phyloP scores from a whole-genome alignment of 495 filamentous ascomycete species.

The Haplographium delicatum region DNA sequence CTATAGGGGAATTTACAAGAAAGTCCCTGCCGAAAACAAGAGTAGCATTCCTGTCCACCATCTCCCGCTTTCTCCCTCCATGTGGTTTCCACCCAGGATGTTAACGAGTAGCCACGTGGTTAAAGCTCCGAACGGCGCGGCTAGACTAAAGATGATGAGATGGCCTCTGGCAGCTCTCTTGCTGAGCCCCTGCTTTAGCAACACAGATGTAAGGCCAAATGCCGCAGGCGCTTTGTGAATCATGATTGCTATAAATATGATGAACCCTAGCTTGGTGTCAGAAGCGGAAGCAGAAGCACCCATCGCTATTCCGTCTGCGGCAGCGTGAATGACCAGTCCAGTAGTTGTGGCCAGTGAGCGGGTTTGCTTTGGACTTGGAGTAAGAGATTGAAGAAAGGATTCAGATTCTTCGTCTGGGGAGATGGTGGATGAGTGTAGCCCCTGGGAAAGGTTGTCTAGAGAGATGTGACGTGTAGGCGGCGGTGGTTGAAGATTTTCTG shows the following conservation, averaged over 20 bases:
- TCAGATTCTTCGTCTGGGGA: conserved; percentile 42
- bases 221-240: conserved; percentile 95
- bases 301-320: conserved; percentile 93
- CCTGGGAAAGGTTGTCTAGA: conserved; percentile 65
- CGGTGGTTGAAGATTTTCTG: conserved; percentile 46
- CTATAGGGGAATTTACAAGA: conserved; percentile 64
- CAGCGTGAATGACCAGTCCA: conserved; percentile 92
- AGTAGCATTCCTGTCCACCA: conserved; percentile 94
- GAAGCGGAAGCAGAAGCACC: conserved; percentile 76
- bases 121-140: conserved; percentile 82
- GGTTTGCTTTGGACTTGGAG: conserved; percentile 44
- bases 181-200: conserved; percentile 81
- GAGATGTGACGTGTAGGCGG: conserved; percentile 64
- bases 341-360: conserved; percentile 70
- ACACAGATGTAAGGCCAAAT: conserved; percentile 84
- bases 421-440: conserved; percentile 32
- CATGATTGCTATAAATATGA: conserved; percentile 96
- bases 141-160: conserved; percentile 83
- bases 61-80: conserved; percentile 34
- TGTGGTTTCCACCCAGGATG: conserved; percentile 50
- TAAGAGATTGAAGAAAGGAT: conserved; percentile 44
- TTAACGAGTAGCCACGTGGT: conserved; percentile 75
- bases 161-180: conserved; percentile 83
- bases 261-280: conserved; percentile 68
- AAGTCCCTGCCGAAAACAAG: conserved; percentile 90